Conservation (phyloP, 345 rosid genomes). For the Dipteronia dyeriana region DNA sequence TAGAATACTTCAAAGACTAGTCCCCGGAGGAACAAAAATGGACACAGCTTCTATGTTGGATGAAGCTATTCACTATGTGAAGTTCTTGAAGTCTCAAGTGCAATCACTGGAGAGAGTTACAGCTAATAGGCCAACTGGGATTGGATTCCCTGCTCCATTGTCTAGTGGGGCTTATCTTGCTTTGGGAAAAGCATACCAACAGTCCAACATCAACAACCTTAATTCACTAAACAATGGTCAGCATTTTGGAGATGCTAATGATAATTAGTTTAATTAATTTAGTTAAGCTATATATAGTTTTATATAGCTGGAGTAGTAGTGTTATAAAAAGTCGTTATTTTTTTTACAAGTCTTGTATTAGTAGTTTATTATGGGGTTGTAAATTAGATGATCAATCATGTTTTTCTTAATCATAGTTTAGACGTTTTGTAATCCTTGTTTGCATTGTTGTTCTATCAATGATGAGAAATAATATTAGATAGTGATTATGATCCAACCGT, state of each 20-base stretch:
- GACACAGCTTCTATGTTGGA: constrained; percentile 81
- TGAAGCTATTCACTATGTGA: constrained; percentile 71
- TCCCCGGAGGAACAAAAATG: constrained; percentile 81
- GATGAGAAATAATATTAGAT: constrained; percentile 15
- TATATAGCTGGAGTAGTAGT: neutral
- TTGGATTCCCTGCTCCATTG: constrained; percentile 42
- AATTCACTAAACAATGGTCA: constrained; percentile 4
- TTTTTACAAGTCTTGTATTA: constrained; percentile 9
- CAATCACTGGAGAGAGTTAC: constrained; percentile 53
- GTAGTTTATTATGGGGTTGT: constrained; percentile 4
- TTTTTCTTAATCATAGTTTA: neutral
- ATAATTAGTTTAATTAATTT: too few relatives aligned
- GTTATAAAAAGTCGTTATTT: neutral
- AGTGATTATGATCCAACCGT: neutral
- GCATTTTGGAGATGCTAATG: constrained; percentile 25
- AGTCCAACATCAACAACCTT: constrained; percentile 8
- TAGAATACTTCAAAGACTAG: constrained; percentile 65
- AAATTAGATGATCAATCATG: constrained; percentile 9
- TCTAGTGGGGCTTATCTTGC: constrained; percentile 36
- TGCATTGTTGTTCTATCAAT: constrained; percentile 4
- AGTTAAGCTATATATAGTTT: too few relatives aligned
- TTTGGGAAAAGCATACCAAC: constrained; percentile 20
- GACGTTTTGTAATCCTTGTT: constrained; percentile 17
- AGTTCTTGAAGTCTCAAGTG: constrained; percentile 71
- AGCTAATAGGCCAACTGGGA: constrained; percentile 27